Base-by-base conservation (phyloP, 345 rosid species). In the Rhizophora mangle region DNA sequence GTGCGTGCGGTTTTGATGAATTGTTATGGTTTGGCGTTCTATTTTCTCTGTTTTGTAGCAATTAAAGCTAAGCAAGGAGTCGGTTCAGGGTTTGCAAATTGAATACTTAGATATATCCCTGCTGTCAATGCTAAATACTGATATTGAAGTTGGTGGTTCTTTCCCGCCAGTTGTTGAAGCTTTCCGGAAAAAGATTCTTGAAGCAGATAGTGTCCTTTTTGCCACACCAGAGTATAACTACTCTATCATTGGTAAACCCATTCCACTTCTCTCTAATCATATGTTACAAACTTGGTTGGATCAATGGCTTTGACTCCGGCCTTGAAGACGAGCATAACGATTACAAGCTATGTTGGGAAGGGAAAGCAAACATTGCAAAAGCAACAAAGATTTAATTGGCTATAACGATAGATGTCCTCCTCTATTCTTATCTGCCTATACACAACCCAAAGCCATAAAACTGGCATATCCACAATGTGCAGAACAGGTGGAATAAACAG, bases 201-300 rank as follows among this genome's bases (percentile, higher is more conserved):
- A 71, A 20, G 88, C 95, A 26, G 91, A 87, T 61, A 72, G 87
- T 74, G 18, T 80, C 10, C 82, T 91, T 18, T 87, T 91, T 20
- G 92, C 97, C 68, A 89, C 87, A 3, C 97, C 97, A 1, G 97
- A 91, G 77, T 82, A 88, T 67, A 89, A 86, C 55, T 88, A 67
- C 83, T 89, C 95, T 26, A 65, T 89, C 21, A 37, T 86, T 29
- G 88, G 92, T 90, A 84, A 5, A 4, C 36, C 67, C 32, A 30
- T 56, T 21, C 13, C 8, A 19, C 20, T 49, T 34, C n/a, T n/a
- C 7, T 34, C 8, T 34, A 34, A 34, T 34, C 37, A 34, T 6
- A 34, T n/a, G n/a, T n/a, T n/a, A n/a, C n/a, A n/a, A n/a, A n/a
- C n/a, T n/a, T n/a, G n/a, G n/a, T n/a, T n/a, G n/a, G n/a, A n/a